phyloP scores from a whole-genome alignment of 2,329 filamentous ascomycete genomes.

The Neopestalotiopsis rosae region DNA sequence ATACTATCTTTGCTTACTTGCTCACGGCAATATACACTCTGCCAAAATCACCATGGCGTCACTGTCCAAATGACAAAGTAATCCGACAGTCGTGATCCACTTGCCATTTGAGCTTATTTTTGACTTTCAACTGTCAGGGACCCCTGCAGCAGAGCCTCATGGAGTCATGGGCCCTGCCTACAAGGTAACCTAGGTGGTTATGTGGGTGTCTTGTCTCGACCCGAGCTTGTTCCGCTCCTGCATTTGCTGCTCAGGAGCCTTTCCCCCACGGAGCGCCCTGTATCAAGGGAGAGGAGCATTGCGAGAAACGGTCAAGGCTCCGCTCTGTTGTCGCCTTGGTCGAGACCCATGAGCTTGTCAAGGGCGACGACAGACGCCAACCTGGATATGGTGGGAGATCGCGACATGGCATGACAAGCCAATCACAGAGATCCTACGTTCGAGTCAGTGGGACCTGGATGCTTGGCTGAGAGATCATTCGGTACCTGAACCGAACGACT shows the following conservation, averaged over 20 bases:
- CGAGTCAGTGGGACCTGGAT: background rate
- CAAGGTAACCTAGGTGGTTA: background rate
- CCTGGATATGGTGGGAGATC: constrained; percentile 6
- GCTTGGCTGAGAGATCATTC: constrained; percentile 4
- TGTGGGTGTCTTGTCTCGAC: background rate
- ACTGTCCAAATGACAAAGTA: background rate
- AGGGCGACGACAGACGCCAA: background rate
- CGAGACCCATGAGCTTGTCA: background rate
- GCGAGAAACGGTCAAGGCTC: background rate
- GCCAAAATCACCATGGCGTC: too few species aligned
- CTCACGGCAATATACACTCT: too few species aligned
- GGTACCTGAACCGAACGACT: constrained; percentile 8
- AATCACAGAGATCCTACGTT: background rate
- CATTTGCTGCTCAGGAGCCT: background rate
- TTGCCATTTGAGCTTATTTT: background rate
- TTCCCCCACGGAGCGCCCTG: background rate
- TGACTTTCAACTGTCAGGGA: background rate
- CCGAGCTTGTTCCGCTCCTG: background rate
- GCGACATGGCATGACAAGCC: background rate
- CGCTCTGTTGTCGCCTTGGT: background rate
- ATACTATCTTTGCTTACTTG: too few species aligned
- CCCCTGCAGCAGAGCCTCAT: constrained; percentile 14
- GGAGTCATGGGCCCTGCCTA: background rate
- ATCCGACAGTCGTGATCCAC: background rate
- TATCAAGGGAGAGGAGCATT: background rate